Base-by-base conservation (phyloP, 2,329 filamentous ascomycete species). In the Ophiostoma fasciatum region DNA sequence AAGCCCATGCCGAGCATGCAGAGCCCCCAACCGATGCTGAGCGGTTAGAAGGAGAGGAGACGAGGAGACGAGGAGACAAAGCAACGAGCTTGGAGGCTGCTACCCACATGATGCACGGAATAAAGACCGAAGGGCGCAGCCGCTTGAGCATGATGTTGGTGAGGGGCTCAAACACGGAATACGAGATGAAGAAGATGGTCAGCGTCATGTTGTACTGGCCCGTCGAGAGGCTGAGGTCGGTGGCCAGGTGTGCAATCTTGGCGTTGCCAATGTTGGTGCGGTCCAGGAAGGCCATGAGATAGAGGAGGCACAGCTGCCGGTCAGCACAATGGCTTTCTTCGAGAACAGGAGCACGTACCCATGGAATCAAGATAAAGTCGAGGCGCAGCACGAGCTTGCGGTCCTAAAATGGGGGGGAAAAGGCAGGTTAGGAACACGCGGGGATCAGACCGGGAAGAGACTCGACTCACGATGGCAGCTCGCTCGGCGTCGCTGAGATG, bases 121-220 rank as follows among this genome's bases (percentile, higher is more conserved):
- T 74, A 51, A 92, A 94, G 36, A 87, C 59, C 27, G 78, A 82
- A 0, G 85, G 85, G 1, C 74, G 68, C 42, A 82, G 60, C 14
- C 66, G 68, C 58, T 92, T 93, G 40, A 93, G 72, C 18, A 93
- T 57, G 31, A 88, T 62, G 52, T 93, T 92, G 41, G 82, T 84
- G 29, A 85, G 48, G 0, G 75, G 74, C 53, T 90, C 83, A 43
- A 83, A 85, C 23, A 85, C 57, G 3, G 81, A 68, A 52, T 94
- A 94, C 1, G 80, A 84, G 33, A 92, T 66, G 59, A 92, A 93
- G 61, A 93, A 93, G 46, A 92, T 78, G 23, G 80, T 82, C 7
- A 93, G 63, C 0, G 76, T 71, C 17, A 70, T 64, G 53, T 87
- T 87, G 59, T 85, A 93, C 49, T 80, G 63, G 6, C 63, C 56